Evolutionary conservation across 1,284 basidiomycete genomes (phyloP), one percentile per base, ranked within the genome.

Genomic region (Irpex lacteus): DNA sequence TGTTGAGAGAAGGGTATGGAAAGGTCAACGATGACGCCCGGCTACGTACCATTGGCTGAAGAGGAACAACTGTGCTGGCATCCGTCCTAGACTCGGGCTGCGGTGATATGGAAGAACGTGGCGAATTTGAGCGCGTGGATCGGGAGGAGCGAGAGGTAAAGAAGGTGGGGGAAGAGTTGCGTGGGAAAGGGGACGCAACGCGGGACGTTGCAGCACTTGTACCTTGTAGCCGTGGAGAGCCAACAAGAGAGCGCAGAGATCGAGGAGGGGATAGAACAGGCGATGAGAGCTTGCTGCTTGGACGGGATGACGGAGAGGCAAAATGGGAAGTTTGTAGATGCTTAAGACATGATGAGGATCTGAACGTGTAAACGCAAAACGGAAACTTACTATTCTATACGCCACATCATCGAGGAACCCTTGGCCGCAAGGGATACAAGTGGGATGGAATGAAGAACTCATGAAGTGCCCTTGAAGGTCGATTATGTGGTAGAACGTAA

Each of bases 361-460:
- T 40, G 61, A 15, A 8, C 19, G 13, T 19, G n/a, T 26, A 32
- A 56, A 55, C 36, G 38, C 53, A 4, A 6, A 34, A 19, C 36
- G 2, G 6, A 15, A 21, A 49, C 60, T 37, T 34, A 68, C 67
- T 21, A 65, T 38, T 9, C 64, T 34, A 47, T 62, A 68, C 9
- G 56, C 56, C 11, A 52, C 32, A 11, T 64, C 60, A 50, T 67
- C 63, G 8, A 52, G 37, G 44, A 68, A 66, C 1, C 66, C 66
- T 40, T 58, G 47, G 26, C 32, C 26, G 38, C 67, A 68, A 6
- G 58, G 32, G 11, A 49, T 15, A 32, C 67, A 68, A 9, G 59
- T 65, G 13, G 67, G 65, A 53, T 68, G 67, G 7, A 49, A 38
- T 15, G 64, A 32, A n/a, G 67, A 67, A 19, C 63, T 52, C 13